Base-by-base conservation (phyloP, 306 rosid genomes). In the Fagus sylvatica region DNA sequence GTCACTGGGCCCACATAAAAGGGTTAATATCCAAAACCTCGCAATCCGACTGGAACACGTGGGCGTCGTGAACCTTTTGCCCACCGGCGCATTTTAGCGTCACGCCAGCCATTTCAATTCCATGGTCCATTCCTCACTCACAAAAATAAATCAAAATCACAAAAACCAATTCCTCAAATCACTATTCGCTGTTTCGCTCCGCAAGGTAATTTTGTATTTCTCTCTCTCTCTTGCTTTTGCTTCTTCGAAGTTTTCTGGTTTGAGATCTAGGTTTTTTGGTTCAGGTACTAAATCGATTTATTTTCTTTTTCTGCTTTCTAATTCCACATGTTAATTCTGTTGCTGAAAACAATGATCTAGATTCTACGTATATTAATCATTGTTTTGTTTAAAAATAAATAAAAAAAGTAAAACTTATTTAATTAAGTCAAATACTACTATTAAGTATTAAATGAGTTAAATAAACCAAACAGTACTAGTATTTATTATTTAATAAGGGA, bases 21-120 rank as follows among this genome's bases (percentile, higher is more conserved):
- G 11, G 39, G n/a, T 51, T 19, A 34, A 11, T n/a, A 51, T 82
- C 76, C 79, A 49, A 73, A 77, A 73, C 60, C 7, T 30, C 69
- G 39, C 56, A 59, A 13, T 32, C 9, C n/a, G 7, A 76, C 80
- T 79, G 51, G 76, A 40, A 72, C 78, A 76, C 81, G 76, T 43
- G 22, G 51, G 11, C 68, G 16, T 54, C 8, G 22, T 32, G 13
- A 10, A 60, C 32, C 32, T 8, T 69, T 55, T 69, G 64, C 83
- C 74, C 9, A 48, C 53, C 53, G 42, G 72, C 53, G 75, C 51
- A 69, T 41, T 53, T 36, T 75, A 83, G 67, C 53, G 13, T 16
- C 2, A 4, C 6, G 6, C 75, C 69, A 70, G 42, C 56, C 72
- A n/a, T 49, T 19, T 70, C 42, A 8, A 12, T 39, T 53, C 34